phyloP scores from a whole-genome alignment of 306 rosid species.

The Casuarina cunninghamiana region DNA sequence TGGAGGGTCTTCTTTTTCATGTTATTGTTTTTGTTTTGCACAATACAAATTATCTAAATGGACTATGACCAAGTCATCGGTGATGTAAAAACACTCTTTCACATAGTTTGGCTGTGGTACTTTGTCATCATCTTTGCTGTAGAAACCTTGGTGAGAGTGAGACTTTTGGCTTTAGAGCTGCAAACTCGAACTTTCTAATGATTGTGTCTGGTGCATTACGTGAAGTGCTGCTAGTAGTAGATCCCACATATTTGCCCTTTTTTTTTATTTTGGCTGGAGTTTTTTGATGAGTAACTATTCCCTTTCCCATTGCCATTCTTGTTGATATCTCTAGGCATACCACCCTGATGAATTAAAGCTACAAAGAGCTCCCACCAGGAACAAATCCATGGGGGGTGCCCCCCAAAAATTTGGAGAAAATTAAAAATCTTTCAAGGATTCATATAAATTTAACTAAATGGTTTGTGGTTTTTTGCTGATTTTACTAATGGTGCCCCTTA shows the following conservation, averaged over 20 bases:
- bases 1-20: not conserved
- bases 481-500: too few species aligned
- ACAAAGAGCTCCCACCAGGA: not conserved
- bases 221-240: not conserved
- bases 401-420: too few species aligned
- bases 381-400: too few species aligned
- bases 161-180: not conserved
- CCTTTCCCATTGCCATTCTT: not conserved
- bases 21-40: not conserved
- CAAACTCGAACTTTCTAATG: not conserved
- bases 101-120: not conserved
- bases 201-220: conserved; percentile 9
- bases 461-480: too few species aligned
- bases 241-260: not conserved
- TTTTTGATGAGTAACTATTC: not conserved
- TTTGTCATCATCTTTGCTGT: not conserved
- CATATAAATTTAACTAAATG: too few species aligned
- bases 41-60: not conserved
- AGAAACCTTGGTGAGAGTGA: not conserved
- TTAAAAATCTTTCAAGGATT: too few species aligned
- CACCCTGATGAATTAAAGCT: not conserved
- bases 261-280: not conserved
- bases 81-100: not conserved
- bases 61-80: conserved; percentile 9
- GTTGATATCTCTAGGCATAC: not conserved